Evolutionary conservation across 345 rosid genomes (phyloP), one percentile per base, ranked within the genome.

Genomic region (Punica granatum): DNA sequence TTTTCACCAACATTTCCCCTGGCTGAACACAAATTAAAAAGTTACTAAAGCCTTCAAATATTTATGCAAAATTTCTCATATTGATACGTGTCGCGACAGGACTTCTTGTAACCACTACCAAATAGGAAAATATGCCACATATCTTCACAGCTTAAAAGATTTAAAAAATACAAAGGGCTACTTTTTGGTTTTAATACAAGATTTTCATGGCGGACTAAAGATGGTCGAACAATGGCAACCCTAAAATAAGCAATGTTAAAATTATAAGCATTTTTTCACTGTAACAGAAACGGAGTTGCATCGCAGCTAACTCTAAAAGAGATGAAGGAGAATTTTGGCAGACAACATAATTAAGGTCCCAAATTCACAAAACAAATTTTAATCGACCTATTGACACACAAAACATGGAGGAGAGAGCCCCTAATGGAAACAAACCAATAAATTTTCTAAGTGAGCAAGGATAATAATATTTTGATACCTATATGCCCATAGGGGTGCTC

Each of bases 401-500:
- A 26, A 26, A 10, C 61, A 56, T 56, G 33, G 18, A 56, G 61
- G 31, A 51, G 53, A 4, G 7, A 51, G 9, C 9, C 30, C 41
- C 11, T 37, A 37, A 37, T 11, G 28, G 31, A 26, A 6, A 54
- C 13, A 54, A 9, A 25, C 15, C 32, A 26, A 25, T 9, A 54
- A 54, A 23, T 26, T 54, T 23, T 23, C n/a, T 54, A 1, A 8
- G 10, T 8, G 26, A 13, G 61, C 7, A 12, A 26, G 41, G 41
- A 1, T 26, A 54, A 16, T 59, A 65, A 46, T 65, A 44, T 8
- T 49, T 46, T 53, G 70, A 48, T 85, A 87, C 97, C 91, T 73
- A 67, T 35, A 77, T 76, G 79, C 68, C 78, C 49, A 64, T 79
- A 72, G 14, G 83, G 86, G 63, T 84, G 87, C 70, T 88, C 97